A percentile compares a stretch with the other conserved stretches of the same genome.
phyloP scores from a whole-genome alignment of 768 basidiomycete species.

The Rhodocollybia butyracea region DNA sequence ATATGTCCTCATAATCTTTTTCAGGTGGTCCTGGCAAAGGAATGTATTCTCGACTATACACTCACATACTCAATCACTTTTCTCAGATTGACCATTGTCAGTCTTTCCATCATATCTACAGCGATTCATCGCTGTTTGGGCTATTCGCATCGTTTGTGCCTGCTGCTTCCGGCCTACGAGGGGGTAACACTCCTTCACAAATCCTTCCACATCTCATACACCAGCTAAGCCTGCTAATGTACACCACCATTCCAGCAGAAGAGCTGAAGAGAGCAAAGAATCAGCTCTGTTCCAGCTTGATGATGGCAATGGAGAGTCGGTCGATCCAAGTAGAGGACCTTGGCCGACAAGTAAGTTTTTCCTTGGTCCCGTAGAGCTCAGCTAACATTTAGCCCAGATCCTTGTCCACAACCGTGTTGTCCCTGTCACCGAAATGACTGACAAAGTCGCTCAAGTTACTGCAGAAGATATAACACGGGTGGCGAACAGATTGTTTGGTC shows the following conservation, averaged over 20 bases:
- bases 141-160: constrained; percentile 85
- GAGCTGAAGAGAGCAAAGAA: constrained; percentile 92
- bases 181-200: constrained; percentile 63
- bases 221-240: constrained; percentile 80
- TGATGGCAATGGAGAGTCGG: constrained; percentile 92
- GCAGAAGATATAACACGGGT: constrained; percentile 70
- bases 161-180: constrained; percentile 47
- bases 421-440: constrained; percentile 87
- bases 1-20: background rate
- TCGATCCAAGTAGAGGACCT: constrained; percentile 86
- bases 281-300: constrained; percentile 87
- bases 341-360: constrained; percentile 70
- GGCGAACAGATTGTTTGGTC: constrained; percentile 72
- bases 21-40: constrained; percentile 95
- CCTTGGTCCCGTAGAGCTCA: background rate
- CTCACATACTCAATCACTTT: constrained; percentile 92
- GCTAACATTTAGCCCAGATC: constrained; percentile 39
- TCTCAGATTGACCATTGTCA: constrained; percentile 93
- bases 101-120: constrained; percentile 97
- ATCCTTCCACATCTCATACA: constrained; percentile 84
- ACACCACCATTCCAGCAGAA: constrained; percentile 55
- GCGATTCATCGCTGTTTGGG: constrained; percentile 91
- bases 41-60: constrained; percentile 97
- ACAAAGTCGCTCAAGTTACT: constrained; percentile 75
- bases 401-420: constrained; percentile 86